Conservation (phyloP, 2,329 filamentous ascomycete species). For the Colletotrichum nymphaeae region DNA sequence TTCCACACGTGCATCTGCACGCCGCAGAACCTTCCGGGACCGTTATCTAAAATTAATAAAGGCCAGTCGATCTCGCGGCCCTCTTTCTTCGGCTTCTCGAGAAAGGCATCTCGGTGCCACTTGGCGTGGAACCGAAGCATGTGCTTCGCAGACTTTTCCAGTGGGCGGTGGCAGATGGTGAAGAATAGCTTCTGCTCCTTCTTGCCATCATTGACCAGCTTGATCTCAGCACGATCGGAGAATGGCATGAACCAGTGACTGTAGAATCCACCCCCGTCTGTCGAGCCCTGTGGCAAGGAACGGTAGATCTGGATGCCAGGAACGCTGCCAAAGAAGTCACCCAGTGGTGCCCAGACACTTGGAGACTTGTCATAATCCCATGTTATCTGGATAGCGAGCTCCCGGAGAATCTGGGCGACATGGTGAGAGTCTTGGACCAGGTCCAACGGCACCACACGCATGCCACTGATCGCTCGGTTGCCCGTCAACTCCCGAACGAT, state of each 20-base stretch:
- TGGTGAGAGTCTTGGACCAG: background rate
- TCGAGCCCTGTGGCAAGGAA: conserved; percentile 22
- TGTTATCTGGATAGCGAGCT: conserved; percentile 21
- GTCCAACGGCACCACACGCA: conserved; percentile 23
- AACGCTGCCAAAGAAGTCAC: conserved; percentile 32
- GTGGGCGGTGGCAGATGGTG: conserved; percentile 17
- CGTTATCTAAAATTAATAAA: conserved; percentile 15
- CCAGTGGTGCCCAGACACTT: conserved; percentile 28
- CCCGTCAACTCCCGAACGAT: conserved; percentile 22
- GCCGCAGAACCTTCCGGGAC: conserved; percentile 26
- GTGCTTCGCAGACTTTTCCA: conserved; percentile 1
- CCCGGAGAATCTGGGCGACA: conserved; percentile 5
- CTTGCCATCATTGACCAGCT: conserved; percentile 25
- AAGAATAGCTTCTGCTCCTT: conserved; percentile 25
- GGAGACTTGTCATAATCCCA: conserved; percentile 26
- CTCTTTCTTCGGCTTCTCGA: conserved; percentile 20
- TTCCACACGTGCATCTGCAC: conserved; percentile 34
- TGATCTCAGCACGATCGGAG: conserved; percentile 20
- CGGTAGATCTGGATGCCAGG: conserved; percentile 28
- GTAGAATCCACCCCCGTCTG: conserved; percentile 31
- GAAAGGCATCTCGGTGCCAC: conserved; percentile 26
- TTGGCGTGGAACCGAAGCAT: conserved; percentile 30
- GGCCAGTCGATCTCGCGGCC: conserved; percentile 31
- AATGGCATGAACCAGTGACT: conserved; percentile 34
- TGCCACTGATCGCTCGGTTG: conserved; percentile 22